Base-by-base conservation (phyloP, 1,139 yeast species). In the Taphrina confusa region DNA sequence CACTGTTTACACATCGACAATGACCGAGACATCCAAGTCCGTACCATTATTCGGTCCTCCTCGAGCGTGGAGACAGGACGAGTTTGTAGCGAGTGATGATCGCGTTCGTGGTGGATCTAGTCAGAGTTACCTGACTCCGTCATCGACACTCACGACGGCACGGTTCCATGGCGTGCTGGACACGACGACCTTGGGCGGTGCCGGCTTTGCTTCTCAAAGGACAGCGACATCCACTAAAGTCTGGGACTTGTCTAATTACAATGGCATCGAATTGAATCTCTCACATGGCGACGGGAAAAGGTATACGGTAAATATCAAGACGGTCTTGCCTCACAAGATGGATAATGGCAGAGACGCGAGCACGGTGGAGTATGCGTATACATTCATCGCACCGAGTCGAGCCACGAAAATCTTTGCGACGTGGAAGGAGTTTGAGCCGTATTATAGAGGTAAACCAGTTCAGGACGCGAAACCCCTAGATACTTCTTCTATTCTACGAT, bases 131-230 rank as follows among this genome's bases (percentile, higher is more conserved):
- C 31, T 45, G 46, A 30, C 39, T n/a, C 27, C 42, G 20, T 30
- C 60, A 5, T 22, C 28, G 23, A 45, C 27, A n/a, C 54, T 33
- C 8, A 12, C 30, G 5, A 36, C 42, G 25, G 63, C 61, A 9
- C 42, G 47, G 12, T 61, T 61, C 33, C 47, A 57, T 27, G 63
- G 63, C 16, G 36, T 20, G 27, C 33, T 61, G 33, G 63, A 61
- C 36, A 61, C 57, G 9, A 50, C 37, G 33, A 61, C 50, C 5
- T 55, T 61, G 4, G 61, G 61, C 11, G 63, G 63, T 9, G 63
- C 63, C 14, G 63, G 63, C n/a, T 61, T 61, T 30, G 61, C 61
- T 11, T 46, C 51, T 14, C 63, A 61, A 25, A 28, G 40, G 3
- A 61, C 63, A 9, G 34, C 40, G 18, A 28, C 57, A 5, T 16